Evolutionary conservation across 208 protist genomes (phyloP).

Genomic region (Acanthamoeba lenticulata): DNA sequence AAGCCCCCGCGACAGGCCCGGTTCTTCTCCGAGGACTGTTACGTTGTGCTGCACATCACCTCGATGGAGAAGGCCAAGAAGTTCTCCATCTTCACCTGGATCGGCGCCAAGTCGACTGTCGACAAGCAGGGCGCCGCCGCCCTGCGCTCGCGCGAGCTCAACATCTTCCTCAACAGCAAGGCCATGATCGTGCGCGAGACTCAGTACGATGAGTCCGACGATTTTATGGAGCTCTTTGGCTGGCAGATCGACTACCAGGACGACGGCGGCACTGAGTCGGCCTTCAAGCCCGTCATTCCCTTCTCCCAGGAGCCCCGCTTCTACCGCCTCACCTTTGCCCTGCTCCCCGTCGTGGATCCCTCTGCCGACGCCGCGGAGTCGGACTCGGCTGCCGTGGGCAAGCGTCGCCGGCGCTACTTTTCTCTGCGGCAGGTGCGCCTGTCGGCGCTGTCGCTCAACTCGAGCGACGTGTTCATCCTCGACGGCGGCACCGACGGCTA

Average conservation of each 20-base stretch:
- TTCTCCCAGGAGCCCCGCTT: background rate
- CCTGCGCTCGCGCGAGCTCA: background rate
- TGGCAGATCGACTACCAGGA: background rate
- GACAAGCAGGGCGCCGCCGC: background rate
- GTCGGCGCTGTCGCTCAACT: background rate
- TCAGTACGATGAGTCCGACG: background rate
- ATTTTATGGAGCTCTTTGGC: background rate
- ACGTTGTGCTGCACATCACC: background rate
- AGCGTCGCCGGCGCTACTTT: background rate
- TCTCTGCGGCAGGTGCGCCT: background rate
- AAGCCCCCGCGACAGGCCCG: background rate
- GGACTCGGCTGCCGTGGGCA: background rate
- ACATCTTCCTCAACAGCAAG: conserved; percentile 28
- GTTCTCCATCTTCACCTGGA: conserved; percentile 28
- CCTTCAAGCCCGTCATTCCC: background rate
- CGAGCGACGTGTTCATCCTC: background rate
- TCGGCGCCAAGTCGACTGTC: background rate
- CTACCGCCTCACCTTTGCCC: background rate
- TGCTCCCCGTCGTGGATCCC: background rate
- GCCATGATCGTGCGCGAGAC: background rate
- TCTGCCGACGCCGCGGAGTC: background rate
- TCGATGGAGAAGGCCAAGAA: background rate
- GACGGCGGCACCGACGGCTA: conserved; percentile 1
- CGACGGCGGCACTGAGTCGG: background rate
- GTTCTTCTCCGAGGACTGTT: background rate